A percentile compares a stretch with the other conserved stretches of the same genome.
Conservation (phyloP, 1,284 basidiomycete genomes). For the Sanghuangporus weigelae region DNA sequence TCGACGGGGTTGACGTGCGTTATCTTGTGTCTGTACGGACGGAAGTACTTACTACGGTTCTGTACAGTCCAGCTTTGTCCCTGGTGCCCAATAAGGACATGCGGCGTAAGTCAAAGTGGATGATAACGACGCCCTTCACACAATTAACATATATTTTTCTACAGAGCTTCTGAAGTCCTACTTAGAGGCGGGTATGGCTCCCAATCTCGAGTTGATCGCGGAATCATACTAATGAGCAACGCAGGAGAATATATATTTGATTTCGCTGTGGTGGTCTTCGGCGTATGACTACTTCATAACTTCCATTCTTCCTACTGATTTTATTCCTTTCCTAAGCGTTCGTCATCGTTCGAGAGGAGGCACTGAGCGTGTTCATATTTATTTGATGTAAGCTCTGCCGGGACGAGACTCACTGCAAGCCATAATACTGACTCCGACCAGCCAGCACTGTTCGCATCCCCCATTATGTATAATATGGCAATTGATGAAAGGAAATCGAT, state of each 20-base stretch:
- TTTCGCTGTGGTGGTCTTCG: conserved; percentile 74
- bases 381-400: neutral
- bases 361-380: conserved; percentile 22
- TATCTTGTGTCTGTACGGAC: neutral
- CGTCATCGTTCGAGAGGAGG: conserved; percentile 64
- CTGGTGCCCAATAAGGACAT: conserved; percentile 80
- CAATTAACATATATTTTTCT: conserved; percentile 12
- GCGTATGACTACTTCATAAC: conserved; percentile 43
- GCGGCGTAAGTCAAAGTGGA: conserved; percentile 53
- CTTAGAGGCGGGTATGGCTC: conserved; percentile 61
- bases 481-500: neutral
- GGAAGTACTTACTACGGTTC: neutral
- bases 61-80: conserved; percentile 54
- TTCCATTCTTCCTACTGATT: conserved; percentile 17
- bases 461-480: conserved; percentile 4
- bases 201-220: too few species aligned
- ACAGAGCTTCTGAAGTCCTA: conserved; percentile 68
- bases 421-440: neutral
- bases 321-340: conserved; percentile 43
- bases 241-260: conserved; percentile 77
- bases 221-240: neutral
- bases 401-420: neutral
- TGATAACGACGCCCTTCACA: neutral
- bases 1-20: conserved; percentile 78
- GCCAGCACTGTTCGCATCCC: neutral